Base-by-base conservation (phyloP, 2,329 filamentous ascomycete genomes). In the Penicillium rolfsii region DNA sequence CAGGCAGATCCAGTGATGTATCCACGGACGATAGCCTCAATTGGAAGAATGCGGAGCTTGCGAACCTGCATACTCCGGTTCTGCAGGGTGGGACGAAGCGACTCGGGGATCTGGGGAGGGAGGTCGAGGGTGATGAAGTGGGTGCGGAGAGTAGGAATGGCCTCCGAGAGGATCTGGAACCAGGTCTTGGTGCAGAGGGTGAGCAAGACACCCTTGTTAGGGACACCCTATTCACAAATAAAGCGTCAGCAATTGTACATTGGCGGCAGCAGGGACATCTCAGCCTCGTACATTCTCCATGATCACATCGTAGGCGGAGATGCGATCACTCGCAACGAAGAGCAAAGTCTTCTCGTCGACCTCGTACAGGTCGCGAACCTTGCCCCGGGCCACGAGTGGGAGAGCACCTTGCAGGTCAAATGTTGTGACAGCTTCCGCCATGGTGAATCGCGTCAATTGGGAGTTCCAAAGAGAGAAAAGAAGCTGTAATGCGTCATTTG, bases 291-390 rank as follows among this genome's bases (percentile, higher is more conserved):
- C 87, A 79, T 95, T 97, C 70, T 85, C 81, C 83, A 96, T 88
- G 69, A 96, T 87, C 69, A 96, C 92, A 84, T 98, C 94, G 82
- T 94, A 98, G 58, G 95, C 95, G 26, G 92, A 97, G 76, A 97
- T 95, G 67, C 95, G 89, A 80, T 97, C 93, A 14, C 91, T 90
- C 26, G 91, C 89, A 58, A 93, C 87, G 74, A 97, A 94, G 59
- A 96, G 88, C 4, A 96, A 85, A 2, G 86, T 89, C 59, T 85
- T 79, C 43, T 86, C 80, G 73, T 91, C 86, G 57, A 96, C 80
- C 63, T 85, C 83, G 76, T 91, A 96, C 40, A 96, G 84, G 72
- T 96, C 91, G 71, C 91, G 87, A 28, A 96, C 92, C 80, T 96
- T 96, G 65, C 87, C 87, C 41, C 83, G 82, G 7, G 85, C 84